Conservation (phyloP, 2,329 filamentous ascomycete genomes). For the Phaeoacremonium minimum region DNA sequence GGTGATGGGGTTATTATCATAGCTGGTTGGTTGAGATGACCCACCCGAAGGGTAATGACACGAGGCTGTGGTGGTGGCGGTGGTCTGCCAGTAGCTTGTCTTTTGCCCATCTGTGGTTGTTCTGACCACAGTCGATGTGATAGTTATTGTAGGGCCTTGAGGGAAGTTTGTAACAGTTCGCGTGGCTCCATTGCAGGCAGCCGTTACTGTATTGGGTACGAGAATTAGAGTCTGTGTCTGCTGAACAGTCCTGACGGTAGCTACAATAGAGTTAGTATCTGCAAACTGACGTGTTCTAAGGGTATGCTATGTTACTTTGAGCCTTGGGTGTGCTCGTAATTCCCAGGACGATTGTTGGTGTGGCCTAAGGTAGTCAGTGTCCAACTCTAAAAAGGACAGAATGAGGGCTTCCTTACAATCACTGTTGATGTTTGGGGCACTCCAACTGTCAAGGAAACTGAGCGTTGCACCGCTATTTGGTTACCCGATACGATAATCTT, state of each 20-base stretch:
- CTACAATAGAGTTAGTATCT: constrained; percentile 9
- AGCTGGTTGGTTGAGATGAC: constrained; percentile 7
- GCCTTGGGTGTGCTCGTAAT: constrained; percentile 30
- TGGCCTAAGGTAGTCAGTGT: constrained; percentile 19
- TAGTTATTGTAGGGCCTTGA: constrained; percentile 21
- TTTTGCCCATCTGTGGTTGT: constrained; percentile 24
- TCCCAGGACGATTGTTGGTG: constrained; percentile 29
- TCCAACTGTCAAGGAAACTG: constrained; percentile 25
- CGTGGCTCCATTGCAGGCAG: constrained; percentile 24
- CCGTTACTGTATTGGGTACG: constrained; percentile 24
- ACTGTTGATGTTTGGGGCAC: constrained; percentile 24
- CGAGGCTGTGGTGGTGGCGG: constrained; percentile 21
- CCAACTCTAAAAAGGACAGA: not conserved
- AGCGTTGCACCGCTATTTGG: constrained; percentile 29
- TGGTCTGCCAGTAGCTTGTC: constrained; percentile 25
- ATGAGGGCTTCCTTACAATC: constrained; percentile 18
- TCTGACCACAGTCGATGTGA: constrained; percentile 21
- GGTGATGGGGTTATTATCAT: constrained; percentile 1
- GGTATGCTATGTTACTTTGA: constrained; percentile 20
- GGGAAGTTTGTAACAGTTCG: constrained; percentile 27
- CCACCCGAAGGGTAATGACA: constrained; percentile 26
- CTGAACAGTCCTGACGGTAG: constrained; percentile 16
- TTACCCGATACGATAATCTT: constrained; percentile 29
- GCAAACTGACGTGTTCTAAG: not conserved
- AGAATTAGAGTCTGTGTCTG: constrained; percentile 29